These are phyloP conservation scores for Russula griseocarnosa DNA, from an alignment of 768 basidiomycete species.

Conservation along the genomic window DNA sequence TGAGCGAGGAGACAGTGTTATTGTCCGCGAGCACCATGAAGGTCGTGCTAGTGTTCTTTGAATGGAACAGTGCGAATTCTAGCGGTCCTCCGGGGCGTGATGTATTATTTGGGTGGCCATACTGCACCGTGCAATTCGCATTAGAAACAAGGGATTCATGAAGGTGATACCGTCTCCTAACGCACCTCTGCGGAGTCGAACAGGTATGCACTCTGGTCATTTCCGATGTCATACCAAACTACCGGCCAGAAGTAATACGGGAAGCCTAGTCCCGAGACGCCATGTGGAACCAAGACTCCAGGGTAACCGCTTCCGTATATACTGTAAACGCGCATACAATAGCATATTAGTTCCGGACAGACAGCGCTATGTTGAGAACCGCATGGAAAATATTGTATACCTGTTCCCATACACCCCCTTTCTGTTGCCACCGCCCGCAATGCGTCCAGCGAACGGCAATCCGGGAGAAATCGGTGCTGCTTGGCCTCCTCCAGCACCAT, in stretches of 20 bases:
- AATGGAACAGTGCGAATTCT: slow-evolving; percentile 32
- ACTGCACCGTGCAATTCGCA: slow-evolving; percentile 30
- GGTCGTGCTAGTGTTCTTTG: slow-evolving; percentile 32
- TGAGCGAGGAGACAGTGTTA: slow-evolving; percentile 35
- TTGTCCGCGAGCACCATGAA: slow-evolving; percentile 39
- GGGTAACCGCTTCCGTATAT: slow-evolving; percentile 35
- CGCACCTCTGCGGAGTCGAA: slow-evolving; percentile 28
- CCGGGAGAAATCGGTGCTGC: slow-evolving; percentile 27
- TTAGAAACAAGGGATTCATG: background rate
- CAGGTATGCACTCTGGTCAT: slow-evolving; percentile 18
- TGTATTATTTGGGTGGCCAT: slow-evolving; percentile 36
- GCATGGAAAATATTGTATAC: slow-evolving; percentile 14
- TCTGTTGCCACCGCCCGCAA: slow-evolving; percentile 31
- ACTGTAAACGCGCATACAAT: slow-evolving; percentile 13
- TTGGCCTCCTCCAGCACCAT: slow-evolving; percentile 29
- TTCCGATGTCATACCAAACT: slow-evolving; percentile 25
- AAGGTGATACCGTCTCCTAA: background rate
- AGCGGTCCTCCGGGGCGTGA: slow-evolving; percentile 38
- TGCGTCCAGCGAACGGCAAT: slow-evolving; percentile 30
- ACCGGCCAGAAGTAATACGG: slow-evolving; percentile 34
- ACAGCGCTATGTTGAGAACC: background rate
- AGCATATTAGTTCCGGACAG: background rate
- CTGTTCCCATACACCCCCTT: slow-evolving; percentile 28
- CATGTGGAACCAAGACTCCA: slow-evolving; percentile 11
- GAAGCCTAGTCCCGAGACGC: slow-evolving; percentile 27